Conservation (phyloP, 208 protist genomes). For the Leishmania mexicana region DNA sequence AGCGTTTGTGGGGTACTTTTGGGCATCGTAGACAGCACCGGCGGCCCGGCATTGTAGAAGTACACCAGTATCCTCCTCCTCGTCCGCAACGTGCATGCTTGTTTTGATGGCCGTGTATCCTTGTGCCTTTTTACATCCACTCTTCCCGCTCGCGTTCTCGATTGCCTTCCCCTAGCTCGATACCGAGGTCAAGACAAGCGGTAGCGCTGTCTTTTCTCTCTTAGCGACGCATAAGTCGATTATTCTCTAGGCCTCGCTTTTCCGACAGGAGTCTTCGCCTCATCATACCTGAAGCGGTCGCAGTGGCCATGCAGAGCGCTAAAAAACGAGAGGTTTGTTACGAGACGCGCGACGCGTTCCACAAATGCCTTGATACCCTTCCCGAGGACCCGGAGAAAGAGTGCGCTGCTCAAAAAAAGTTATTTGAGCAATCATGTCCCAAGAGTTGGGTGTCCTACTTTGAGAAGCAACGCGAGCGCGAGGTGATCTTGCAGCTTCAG, state of each 20-base stretch:
- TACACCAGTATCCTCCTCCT: neutral
- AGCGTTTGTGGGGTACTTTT: neutral
- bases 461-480: conserved; percentile 82
- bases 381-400: conserved; percentile 69
- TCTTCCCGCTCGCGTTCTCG: neutral
- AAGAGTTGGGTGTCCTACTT: conserved; percentile 82
- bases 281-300: neutral
- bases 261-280: neutral
- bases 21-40: neutral
- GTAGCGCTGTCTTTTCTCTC: neutral
- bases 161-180: neutral
- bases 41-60: neutral
- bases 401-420: conserved; percentile 48
- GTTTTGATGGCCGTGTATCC: neutral
- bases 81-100: neutral
- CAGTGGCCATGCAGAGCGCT: conserved; percentile 62
- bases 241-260: neutral
- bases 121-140: neutral
- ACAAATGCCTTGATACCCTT: conserved; percentile 80
- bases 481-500: conserved; percentile 81
- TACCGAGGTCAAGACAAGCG: neutral
- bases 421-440: conserved; percentile 61
- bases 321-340: conserved; percentile 83
- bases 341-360: conserved; percentile 67
- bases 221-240: neutral